Evolutionary conservation across 805 yeast species (phyloP), one percentile per base, ranked within the genome.

Genomic region (Blastobotrys peoriensis): DNA sequence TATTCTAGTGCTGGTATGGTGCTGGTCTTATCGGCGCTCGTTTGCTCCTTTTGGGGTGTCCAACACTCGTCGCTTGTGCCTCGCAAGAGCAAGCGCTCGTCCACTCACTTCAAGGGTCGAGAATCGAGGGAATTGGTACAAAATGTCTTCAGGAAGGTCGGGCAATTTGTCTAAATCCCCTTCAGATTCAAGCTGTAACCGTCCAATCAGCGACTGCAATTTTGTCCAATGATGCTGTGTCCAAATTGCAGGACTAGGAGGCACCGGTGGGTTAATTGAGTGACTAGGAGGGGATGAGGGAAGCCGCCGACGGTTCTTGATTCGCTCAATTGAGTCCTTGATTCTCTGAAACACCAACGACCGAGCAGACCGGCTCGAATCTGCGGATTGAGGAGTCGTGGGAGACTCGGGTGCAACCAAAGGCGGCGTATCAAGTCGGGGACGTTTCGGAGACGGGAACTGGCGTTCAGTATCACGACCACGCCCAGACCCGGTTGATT

Each of bases 31-130:
- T n/a, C n/a, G n/a, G n/a, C n/a, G n/a, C n/a, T n/a, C n/a, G n/a
- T n/a, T n/a, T n/a, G n/a, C n/a, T n/a, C n/a, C n/a, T n/a, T n/a
- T n/a, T n/a, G n/a, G n/a, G n/a, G n/a, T n/a, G n/a, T n/a, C n/a
- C n/a, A n/a, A n/a, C n/a, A 25, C 13, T 25, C 30, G 8, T 13
- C 30, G 8, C 19, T 21, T 30, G 17, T 27, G 44, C 13, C 51
- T 38, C 4, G 48, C 46, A 10, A 49, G 13, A 4, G 52, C 49
- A 27, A 49, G 35, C 3, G 52, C 52, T 17, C 52, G 38, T 6
- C 46, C 41, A 22, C 33, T 18, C 18, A 49, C 36, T 34, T 49
- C 47, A n/a, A 34, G 25, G 10, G 5, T 18, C 2, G 41, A 20
- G 30, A 49, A 49, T 25, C 36, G 41, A 19, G 37, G 33, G 15